Percentiles rank a stretch among this genome's conserved stretches.
phyloP scores from a whole-genome alignment of 208 protist species.

The Leishmania braziliensis region DNA sequence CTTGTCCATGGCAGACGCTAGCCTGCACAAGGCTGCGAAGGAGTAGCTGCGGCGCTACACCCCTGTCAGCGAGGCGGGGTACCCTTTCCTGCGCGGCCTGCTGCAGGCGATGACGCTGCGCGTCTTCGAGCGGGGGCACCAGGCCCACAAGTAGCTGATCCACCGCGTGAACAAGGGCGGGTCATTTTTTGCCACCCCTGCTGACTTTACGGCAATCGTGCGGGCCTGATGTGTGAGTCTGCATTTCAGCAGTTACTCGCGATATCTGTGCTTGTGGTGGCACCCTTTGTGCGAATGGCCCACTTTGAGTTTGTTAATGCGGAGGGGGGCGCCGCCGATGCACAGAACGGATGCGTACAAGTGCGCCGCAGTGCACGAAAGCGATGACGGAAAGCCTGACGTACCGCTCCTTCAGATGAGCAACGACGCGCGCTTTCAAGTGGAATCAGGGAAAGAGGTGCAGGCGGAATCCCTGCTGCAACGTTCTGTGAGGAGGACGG shows the following conservation, averaged over 20 bases:
- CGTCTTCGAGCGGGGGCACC: slow-evolving; percentile 61
- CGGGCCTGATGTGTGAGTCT: not conserved
- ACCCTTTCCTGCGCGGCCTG: slow-evolving; percentile 34
- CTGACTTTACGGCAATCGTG: not conserved
- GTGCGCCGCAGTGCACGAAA: not conserved
- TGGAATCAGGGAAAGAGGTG: not conserved
- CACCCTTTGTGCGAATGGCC: slow-evolving; percentile 19
- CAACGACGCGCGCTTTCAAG: not conserved
- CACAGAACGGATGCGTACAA: not conserved
- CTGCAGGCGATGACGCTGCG: slow-evolving; percentile 57
- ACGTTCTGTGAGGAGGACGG: not conserved
- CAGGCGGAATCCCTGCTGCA: not conserved
- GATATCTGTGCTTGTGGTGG: not conserved
- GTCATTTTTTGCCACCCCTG: not conserved
- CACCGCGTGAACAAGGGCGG: not conserved
- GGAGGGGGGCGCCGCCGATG: slow-evolving; percentile 13
- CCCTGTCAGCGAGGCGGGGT: slow-evolving; percentile 42
- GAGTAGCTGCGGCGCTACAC: slow-evolving; percentile 53
- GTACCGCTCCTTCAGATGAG: not conserved
- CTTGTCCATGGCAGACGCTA: slow-evolving; percentile 57
- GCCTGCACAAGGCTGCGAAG: slow-evolving; percentile 23
- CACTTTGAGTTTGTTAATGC: slow-evolving; percentile 22
- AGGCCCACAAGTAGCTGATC: slow-evolving; percentile 44
- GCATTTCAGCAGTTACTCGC: not conserved
- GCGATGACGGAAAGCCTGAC: not conserved